Conservation (phyloP, 768 basidiomycete genomes). For the Suillus plorans region DNA sequence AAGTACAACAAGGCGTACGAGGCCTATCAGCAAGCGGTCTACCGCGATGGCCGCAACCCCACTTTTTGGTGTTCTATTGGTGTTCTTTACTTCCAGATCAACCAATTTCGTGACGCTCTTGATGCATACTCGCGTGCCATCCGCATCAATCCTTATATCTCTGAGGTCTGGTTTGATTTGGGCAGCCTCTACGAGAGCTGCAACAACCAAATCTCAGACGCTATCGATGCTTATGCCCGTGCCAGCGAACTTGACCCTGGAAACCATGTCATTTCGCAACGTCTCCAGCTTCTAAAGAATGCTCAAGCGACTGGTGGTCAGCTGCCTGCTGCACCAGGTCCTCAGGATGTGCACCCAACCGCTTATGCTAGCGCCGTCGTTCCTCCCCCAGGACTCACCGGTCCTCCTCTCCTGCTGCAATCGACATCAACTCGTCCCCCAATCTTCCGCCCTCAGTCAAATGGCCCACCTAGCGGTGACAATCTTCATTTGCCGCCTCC, state of each 20-base stretch:
- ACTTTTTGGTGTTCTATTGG: conserved; percentile 99
- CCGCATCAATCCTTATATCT: conserved; percentile 97
- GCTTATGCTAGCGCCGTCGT: conserved; percentile 83
- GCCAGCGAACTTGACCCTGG: conserved; percentile 91
- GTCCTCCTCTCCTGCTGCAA: conserved; percentile 66
- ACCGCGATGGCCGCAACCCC: conserved; percentile 97
- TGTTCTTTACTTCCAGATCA: conserved; percentile 99
- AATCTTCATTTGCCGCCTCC: conserved; percentile 58
- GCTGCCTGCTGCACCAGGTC: conserved; percentile 85
- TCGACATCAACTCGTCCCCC: conserved; percentile 44
- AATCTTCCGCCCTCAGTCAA: conserved; percentile 65
- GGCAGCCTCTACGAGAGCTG: conserved; percentile 97
- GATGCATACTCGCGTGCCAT: conserved; percentile 99
- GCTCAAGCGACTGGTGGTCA: conserved; percentile 75
- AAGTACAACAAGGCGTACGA: conserved; percentile 99
- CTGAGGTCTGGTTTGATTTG: conserved; percentile 81
- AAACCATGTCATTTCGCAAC: conserved; percentile 80
- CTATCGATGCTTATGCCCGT: conserved; percentile 96
- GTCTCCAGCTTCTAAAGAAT: conserved; percentile 74
- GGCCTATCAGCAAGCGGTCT: conserved; percentile 98
- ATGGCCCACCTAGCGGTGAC: conserved; percentile 47
- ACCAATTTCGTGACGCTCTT: conserved; percentile 97
- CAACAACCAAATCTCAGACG: conserved; percentile 98
- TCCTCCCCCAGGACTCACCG: conserved; percentile 66
- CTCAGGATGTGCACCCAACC: conserved; percentile 95